These are phyloP conservation scores for Lactarius sp. DNA, from an alignment of 768 basidiomycete genomes.

Conservation along the genomic window DNA sequence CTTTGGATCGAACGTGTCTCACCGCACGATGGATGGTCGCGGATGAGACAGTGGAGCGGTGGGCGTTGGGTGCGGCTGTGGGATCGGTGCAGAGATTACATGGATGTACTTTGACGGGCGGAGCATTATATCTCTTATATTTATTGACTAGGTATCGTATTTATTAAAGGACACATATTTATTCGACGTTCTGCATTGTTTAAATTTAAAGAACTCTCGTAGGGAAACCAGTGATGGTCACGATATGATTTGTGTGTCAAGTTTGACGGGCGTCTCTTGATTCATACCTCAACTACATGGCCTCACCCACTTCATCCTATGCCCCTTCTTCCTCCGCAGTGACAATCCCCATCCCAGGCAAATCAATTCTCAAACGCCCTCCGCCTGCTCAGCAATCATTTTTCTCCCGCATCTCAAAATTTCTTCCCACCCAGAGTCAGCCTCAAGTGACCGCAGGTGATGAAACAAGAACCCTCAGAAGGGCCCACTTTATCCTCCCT, in stretches of 20 bases:
- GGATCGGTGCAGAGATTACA: slow-evolving; percentile 57
- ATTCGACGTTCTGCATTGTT: not conserved
- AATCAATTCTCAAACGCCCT: slow-evolving; percentile 76
- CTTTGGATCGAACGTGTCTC: slow-evolving; percentile 73
- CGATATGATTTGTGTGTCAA: not conserved
- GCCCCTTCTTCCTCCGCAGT: slow-evolving; percentile 77
- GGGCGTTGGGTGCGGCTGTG: slow-evolving; percentile 63
- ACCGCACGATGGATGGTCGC: slow-evolving; percentile 67
- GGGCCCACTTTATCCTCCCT: slow-evolving; percentile 89
- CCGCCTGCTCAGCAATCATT: slow-evolving; percentile 63
- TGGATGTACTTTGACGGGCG: slow-evolving; percentile 56
- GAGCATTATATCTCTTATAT: not conserved
- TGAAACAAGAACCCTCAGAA: slow-evolving; percentile 61
- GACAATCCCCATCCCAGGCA: slow-evolving; percentile 73
- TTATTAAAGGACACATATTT: not conserved
- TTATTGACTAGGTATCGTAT: not conserved
- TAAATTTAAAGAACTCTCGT: not conserved
- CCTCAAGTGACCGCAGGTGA: slow-evolving; percentile 33
- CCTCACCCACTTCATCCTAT: slow-evolving; percentile 43
- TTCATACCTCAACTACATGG: slow-evolving; percentile 24
- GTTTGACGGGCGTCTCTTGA: slow-evolving; percentile 9
- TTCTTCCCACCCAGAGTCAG: slow-evolving; percentile 54
- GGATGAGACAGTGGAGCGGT: slow-evolving; percentile 63
- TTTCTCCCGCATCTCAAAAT: slow-evolving; percentile 67
- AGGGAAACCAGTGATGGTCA: too few species aligned